Evolutionary conservation across 495 filamentous ascomycete genomes (phyloP).

Genomic region (Aspergillus saccharolyticus): DNA sequence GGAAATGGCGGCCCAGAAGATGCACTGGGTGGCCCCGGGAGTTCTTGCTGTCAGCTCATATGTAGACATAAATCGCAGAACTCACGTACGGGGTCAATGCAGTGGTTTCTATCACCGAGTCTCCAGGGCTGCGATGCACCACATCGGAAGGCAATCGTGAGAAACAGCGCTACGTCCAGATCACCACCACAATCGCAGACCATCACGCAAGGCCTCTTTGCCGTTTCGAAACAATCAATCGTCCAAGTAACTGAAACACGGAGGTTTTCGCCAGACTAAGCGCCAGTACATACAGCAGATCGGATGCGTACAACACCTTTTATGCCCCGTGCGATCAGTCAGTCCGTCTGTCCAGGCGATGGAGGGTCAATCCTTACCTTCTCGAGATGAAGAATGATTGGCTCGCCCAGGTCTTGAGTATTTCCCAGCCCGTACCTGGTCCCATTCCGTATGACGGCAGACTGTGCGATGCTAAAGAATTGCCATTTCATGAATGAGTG

Average conservation of each 20-base stretch:
- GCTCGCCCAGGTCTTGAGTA: not conserved
- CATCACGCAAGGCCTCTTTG: not conserved
- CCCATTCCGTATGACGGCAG: not conserved
- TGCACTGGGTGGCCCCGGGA: not conserved
- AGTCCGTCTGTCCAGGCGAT: not conserved
- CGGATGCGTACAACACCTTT: not conserved
- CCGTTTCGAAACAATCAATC: not conserved
- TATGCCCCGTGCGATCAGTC: not conserved
- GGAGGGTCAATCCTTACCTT: not conserved
- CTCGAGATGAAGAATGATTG: no score
- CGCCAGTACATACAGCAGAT: not conserved
- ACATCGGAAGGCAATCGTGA: not conserved
- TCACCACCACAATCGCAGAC: not conserved
- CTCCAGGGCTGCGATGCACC: not conserved
- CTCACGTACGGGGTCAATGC: not conserved
- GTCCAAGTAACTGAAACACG: not conserved
- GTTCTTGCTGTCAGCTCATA: no score
- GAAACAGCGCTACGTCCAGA: not conserved
- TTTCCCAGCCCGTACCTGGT: not conserved
- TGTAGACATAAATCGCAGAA: not conserved
- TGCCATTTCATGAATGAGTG: not conserved
- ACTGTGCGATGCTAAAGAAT: not conserved
- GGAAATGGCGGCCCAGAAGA: constrained; percentile 2
- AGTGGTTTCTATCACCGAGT: not conserved
- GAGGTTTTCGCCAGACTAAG: not conserved